These are phyloP conservation scores for Hanseniaspora gamundiae DNA, from an alignment of 1,139 yeast genomes.

Conservation along the genomic window DNA sequence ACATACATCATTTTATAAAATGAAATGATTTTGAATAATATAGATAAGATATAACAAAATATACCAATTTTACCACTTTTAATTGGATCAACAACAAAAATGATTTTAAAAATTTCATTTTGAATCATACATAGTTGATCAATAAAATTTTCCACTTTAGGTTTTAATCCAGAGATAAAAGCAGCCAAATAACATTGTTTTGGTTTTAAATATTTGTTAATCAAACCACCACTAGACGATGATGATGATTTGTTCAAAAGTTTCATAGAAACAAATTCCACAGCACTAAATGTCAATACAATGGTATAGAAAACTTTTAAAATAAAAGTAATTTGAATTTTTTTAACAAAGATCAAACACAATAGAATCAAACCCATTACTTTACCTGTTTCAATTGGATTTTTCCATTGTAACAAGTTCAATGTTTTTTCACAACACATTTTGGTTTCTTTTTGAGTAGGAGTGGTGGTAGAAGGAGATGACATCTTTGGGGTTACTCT, in stretches of 20 bases:
- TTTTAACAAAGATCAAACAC: constrained; percentile 32
- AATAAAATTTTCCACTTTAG: constrained; percentile 25
- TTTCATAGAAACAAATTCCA: constrained; percentile 56
- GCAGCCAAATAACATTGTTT: constrained; percentile 14
- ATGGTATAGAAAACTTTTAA: constrained; percentile 34
- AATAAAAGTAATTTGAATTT: constrained; percentile 56
- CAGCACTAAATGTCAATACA: constrained; percentile 44
- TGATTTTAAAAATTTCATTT: constrained; percentile 20
- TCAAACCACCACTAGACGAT: constrained; percentile 64
- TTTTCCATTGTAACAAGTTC: constrained; percentile 64
- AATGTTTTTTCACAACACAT: constrained; percentile 13
- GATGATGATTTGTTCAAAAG: constrained; percentile 31
- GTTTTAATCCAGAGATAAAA: constrained; percentile 33
- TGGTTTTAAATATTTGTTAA: constrained; percentile 34
- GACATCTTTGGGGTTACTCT: too few relatives aligned
- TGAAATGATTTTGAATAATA: constrained; percentile 67
- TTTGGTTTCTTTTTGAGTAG: not conserved
- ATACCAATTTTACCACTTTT: constrained; percentile 66
- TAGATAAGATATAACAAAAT: constrained; percentile 49
- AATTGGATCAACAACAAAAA: constrained; percentile 27
- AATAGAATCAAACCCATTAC: constrained; percentile 52
- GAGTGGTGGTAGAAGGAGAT: too few relatives aligned
- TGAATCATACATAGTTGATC: constrained; percentile 21
- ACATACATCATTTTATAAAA: constrained; percentile 53
- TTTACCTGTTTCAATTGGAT: constrained; percentile 69